Conservation (phyloP, 345 rosid genomes). For the Eucalyptus camaldulensis region DNA sequence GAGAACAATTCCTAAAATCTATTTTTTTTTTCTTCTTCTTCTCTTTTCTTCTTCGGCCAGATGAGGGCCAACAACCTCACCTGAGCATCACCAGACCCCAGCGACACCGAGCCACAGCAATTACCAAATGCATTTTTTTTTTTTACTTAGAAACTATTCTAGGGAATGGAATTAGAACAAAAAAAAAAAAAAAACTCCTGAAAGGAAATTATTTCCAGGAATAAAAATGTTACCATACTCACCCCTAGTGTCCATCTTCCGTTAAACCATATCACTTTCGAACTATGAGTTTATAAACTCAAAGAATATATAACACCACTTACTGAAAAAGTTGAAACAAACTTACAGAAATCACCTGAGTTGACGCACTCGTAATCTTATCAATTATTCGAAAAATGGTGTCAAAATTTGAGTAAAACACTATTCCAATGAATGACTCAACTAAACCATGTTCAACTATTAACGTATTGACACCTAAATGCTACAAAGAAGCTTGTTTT, state of each 20-base stretch:
- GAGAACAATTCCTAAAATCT: rapidly evolving
- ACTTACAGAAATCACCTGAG: rapidly evolving
- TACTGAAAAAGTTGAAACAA: no score
- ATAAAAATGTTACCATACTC: no score
- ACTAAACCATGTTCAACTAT: not conserved
- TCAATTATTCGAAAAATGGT: not conserved
- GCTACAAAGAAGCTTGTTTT: not conserved
- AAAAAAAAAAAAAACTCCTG: rapidly evolving
- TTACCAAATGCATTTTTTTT: no score
- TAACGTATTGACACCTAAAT: rapidly evolving
- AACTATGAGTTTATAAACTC: not conserved
- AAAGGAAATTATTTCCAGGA: rapidly evolving
- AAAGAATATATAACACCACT: not conserved
- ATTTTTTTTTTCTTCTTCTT: no score
- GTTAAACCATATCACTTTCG: no score
- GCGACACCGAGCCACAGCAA: rapidly evolving
- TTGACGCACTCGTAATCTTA: not conserved
- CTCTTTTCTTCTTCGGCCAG: no score
- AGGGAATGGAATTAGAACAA: no score
- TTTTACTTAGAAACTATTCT: no score
- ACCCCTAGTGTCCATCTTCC: no score
- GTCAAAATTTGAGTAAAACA: not conserved
- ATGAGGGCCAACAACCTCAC: no score
- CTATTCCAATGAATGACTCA: not conserved
- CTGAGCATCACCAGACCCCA: rapidly evolving